A percentile compares a stretch with the other conserved stretches of the same genome.
Conservation (phyloP, 805 yeast genomes). For the Candida railenensis region DNA sequence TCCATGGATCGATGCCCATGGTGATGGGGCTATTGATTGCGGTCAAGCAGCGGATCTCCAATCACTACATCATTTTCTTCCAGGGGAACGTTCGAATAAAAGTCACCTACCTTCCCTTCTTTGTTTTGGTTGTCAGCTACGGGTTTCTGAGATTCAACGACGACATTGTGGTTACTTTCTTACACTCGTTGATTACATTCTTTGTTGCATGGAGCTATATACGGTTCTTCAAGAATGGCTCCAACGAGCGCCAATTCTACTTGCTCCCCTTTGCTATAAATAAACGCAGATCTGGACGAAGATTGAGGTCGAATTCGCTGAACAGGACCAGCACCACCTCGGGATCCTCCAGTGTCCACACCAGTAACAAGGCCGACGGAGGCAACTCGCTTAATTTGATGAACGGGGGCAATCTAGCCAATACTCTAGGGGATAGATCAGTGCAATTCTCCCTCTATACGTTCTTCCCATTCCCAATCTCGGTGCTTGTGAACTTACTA, state of each 20-base stretch:
- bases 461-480: constrained; percentile 42
- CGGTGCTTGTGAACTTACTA: constrained; percentile 21
- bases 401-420: background rate
- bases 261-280: constrained; percentile 32
- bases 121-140: constrained; percentile 23
- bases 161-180: constrained; percentile 25
- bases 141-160: constrained; percentile 21
- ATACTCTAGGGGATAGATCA: constrained; percentile 23
- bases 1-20: constrained; percentile 56
- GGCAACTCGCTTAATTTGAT: background rate
- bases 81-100: constrained; percentile 46
- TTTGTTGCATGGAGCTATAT: constrained; percentile 38
- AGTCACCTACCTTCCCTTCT: constrained; percentile 39
- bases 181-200: constrained; percentile 30
- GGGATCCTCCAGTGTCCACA: constrained; percentile 2
- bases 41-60: constrained; percentile 64
- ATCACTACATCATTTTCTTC: constrained; percentile 52
- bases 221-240: constrained; percentile 38
- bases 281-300: constrained; percentile 2
- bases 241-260: constrained; percentile 44
- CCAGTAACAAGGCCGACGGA: background rate
- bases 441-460: constrained; percentile 35
- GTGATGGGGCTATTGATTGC: constrained; percentile 60
- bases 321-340: background rate
- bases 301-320: background rate